Conservation (phyloP, 371 early-diverging fungal species). For the Chytridium lagenaria region DNA sequence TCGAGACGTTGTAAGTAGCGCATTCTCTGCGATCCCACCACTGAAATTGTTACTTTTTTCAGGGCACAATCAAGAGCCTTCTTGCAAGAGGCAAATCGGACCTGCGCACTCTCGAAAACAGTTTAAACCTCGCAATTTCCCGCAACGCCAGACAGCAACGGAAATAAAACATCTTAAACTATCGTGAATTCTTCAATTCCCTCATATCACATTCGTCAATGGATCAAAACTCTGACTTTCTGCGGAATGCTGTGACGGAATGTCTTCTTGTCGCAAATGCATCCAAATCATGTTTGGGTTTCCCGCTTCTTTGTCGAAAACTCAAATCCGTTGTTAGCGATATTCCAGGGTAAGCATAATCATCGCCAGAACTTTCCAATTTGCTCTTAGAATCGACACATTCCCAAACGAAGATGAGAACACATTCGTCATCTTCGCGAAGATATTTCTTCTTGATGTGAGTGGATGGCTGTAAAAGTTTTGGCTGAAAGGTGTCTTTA, state of each 20-base stretch:
- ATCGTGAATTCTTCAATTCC: background rate
- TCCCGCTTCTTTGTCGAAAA: background rate
- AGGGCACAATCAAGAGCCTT: slow-evolving; percentile 11
- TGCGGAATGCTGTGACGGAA: background rate
- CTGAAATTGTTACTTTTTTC: too few species aligned
- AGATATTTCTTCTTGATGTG: background rate
- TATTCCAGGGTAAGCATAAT: background rate
- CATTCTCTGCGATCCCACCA: too few species aligned
- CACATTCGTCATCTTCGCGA: background rate
- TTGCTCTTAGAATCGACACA: background rate
- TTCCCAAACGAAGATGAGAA: background rate
- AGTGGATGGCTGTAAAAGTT: background rate
- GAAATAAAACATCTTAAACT: background rate
- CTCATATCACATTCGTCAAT: background rate
- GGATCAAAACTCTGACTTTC: background rate
- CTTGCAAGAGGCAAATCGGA: background rate
- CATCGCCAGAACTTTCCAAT: background rate
- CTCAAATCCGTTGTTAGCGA: background rate
- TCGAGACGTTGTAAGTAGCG: too few species aligned
- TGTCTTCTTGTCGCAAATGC: slow-evolving; percentile 1
- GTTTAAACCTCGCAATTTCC: background rate
- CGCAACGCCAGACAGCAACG: too few species aligned
- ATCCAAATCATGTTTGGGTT: background rate
- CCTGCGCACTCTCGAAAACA: background rate
- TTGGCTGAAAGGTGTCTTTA: background rate